Base-by-base conservation (phyloP, 495 filamentous ascomycete species). In the Trichodelitschia bisporula region DNA sequence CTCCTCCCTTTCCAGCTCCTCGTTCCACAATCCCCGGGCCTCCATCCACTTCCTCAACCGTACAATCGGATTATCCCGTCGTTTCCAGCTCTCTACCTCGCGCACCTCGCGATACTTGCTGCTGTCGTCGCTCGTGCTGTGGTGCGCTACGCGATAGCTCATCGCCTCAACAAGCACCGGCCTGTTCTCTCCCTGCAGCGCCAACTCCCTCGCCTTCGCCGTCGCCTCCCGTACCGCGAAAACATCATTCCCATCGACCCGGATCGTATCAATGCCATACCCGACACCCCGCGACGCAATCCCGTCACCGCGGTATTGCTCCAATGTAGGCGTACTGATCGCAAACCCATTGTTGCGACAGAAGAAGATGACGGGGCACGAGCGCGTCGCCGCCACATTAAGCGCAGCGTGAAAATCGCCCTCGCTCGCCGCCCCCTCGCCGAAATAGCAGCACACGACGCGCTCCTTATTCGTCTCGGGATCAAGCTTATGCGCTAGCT, bases 281-380 rank as follows among this genome's bases (percentile, higher is more conserved):
- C 86, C 86, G 5, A 89, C 58, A n/a, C 82, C 86, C 28, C 86
- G 65, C 30, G 77, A 86, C 9, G 89, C 86, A 39, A 99, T 95
- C 2, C 86, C 86, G 43, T 99, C 86, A 6, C 86, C 86, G 2
- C 83, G 74, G 48, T 99, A 99, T 44, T 99, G 86, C 38, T 99
- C 86, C 0, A 92, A 54, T 0, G 83, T 92, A 1, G 86, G 82
- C 0, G 86, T 99, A 0, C 72, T 79, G 33, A 99, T 99, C 11
- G 86, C 86, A 44, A 76, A 99, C 0, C 86, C 86, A 41, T 99
- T 99, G 51, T 99, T 99, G 26, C 89, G 69, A 56, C 89, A 95
- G 33, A 99, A 64, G 57, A 93, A 99, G 19, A 99, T 57, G 8
- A 89, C 70, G 0, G 86, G 86, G 37, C 83, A 91, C 15, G 76